Base-by-base conservation (phyloP, 495 filamentous ascomycete species). In the Hypoxylon crocopeplum region DNA sequence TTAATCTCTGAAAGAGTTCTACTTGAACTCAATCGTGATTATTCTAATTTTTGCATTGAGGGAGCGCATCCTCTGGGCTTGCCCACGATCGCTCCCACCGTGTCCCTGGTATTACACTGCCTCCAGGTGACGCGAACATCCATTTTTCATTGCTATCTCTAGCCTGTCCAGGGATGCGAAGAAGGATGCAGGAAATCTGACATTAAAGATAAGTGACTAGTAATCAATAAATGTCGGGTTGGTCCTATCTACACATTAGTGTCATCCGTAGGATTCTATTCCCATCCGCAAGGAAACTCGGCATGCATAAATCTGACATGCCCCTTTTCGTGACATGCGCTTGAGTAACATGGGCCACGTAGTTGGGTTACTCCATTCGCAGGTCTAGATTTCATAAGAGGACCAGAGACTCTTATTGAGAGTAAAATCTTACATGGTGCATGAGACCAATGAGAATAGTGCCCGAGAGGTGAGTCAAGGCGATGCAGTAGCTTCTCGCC, bases 61-160 rank as follows among this genome's bases (percentile, higher is more conserved):
- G 72, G 60, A 61, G 72, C 53, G 69, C 73, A 64, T 75, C 82
- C 88, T 86, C 88, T 91, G 84, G 81, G 88, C 90, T 93, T 91
- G 90, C 88, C 78, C 79, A 91, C 86, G 86, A 74, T 75, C 71
- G 62, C 69, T 68, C 46, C 73, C 88, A 92, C 83, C 76, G 90
- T 92, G 88, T 92, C 86, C 84, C 84, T 78, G 85, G 88, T 87
- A 87, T 92, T 85, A 86, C 90, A 93, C 89, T 92, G 86, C 78
- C 82, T 85, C 86, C 82, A 79, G 84, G 84, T 73, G 88, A 91
- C 82, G 90, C 90, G 86, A 93, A 86, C 70, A 24, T 40, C 53
- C 51, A 24, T 38, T 79, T 78, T 87, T 87, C 76, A 75, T 80
- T 79, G 68, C 70, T 60, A 34, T 66, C 73, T 46, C 30, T 76